Evolutionary conservation across 2,329 filamentous ascomycete genomes (phyloP).

Genomic region (Venturia nashicola): DNA sequence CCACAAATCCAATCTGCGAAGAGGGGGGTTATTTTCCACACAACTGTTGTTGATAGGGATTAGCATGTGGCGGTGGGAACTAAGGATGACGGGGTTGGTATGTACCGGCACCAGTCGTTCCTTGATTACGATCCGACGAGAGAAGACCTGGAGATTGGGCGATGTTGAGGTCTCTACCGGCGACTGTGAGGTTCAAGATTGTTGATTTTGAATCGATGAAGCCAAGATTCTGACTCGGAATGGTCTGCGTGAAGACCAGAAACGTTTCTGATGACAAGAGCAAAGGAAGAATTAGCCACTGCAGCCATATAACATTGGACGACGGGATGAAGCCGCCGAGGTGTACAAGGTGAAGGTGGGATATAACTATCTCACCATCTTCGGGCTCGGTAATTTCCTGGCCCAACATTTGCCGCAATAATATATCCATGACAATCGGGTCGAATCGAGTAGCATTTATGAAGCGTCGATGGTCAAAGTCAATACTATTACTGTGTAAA

Average conservation of each 20-base stretch:
- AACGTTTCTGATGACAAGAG: constrained; percentile 59
- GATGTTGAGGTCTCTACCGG: constrained; percentile 58
- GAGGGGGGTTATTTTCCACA: constrained; percentile 83
- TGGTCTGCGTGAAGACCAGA: constrained; percentile 64
- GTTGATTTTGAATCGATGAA: constrained; percentile 65
- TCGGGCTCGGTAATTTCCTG: constrained; percentile 43
- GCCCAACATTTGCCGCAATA: constrained; percentile 31
- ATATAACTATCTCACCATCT: constrained; percentile 38
- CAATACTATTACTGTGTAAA: too few relatives aligned
- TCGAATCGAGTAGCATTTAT: neutral
- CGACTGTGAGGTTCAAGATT: constrained; percentile 54
- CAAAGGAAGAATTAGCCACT: neutral
- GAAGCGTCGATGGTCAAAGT: constrained; percentile 2
- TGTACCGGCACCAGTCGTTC: constrained; percentile 55
- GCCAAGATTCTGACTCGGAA: constrained; percentile 67
- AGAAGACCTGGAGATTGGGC: constrained; percentile 76
- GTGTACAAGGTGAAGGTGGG: neutral
- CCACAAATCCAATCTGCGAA: constrained; percentile 70
- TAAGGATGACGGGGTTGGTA: neutral
- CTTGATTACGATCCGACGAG: constrained; percentile 58
- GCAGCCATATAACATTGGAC: neutral
- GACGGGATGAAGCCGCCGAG: constrained; percentile 11
- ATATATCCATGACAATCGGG: constrained; percentile 15
- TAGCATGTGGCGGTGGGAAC: neutral
- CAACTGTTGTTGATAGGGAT: constrained; percentile 37